Base-by-base conservation (phyloP, 1,139 yeast species). In the Schizosaccharomyces versatilis region DNA sequence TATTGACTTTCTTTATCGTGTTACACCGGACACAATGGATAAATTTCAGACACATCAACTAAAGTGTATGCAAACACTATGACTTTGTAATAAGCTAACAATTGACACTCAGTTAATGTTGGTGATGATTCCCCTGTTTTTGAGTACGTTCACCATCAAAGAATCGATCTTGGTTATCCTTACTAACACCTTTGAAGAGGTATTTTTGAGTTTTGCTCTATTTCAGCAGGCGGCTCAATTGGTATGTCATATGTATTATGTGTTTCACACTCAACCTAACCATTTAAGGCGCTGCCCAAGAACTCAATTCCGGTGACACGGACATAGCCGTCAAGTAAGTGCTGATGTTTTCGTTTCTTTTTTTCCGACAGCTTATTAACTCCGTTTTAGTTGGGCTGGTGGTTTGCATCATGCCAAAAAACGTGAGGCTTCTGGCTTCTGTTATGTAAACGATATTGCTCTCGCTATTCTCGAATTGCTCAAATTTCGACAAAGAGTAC, bases 391-490 rank as follows among this genome's bases (percentile, higher is more conserved):
- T 17, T 54, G 56, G 56, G 51, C 56, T 17, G 56, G 56, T 6
- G 60, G 60, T 6, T 73, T 88, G 61, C 97, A 88, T 67, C 96
- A 88, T 68, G 96, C 96, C 39, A 88, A 88, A 63, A 88, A 88
- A 69, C 76, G 83, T 39, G 96, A 86, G 67, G 95, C 97, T 1
- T 79, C 88, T 36, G 97, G 97, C 39, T 88, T 88, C 68, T 88
- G 97, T 68, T 88, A 88, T 67, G 75, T 86, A 60, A 81, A 81
- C 66, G 94, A 83, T 67, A 83, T 84, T 62, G 96, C 85, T 1
- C 71, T 88, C 62, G 94, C 95, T 15, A 85, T 86, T 57, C 77
- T 88, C 62, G 94, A 88, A 66, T 73, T 88, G 60, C 72, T 88
- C 62, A 72, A 95, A 57, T 85, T 84, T 65, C 95, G 86, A 68